phyloP scores from a whole-genome alignment of 2,329 filamentous ascomycete species.

The Coniochaeta prunicola region DNA sequence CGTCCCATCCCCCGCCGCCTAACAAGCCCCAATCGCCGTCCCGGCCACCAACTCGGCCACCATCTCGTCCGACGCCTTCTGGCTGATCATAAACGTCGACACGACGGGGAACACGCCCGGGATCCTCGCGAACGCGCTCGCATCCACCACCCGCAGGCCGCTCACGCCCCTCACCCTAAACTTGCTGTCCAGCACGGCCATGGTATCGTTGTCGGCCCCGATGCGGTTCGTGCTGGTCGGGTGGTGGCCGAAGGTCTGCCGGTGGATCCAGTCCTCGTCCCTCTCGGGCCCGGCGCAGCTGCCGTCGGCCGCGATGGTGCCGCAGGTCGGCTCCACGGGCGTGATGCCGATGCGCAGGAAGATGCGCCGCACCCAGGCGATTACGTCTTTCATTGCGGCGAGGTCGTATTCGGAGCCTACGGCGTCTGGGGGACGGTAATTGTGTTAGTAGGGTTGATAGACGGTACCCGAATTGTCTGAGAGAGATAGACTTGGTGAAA shows the following conservation, averaged over 20 bases:
- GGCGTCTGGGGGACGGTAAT: constrained; percentile 21
- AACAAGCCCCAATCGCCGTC: constrained; percentile 1
- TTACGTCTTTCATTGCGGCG: constrained; percentile 26
- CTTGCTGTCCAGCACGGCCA: constrained; percentile 44
- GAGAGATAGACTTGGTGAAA: background rate
- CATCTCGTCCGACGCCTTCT: constrained; percentile 57
- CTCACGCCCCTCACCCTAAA: constrained; percentile 47
- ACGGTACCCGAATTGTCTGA: too few relatives aligned
- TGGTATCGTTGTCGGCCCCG: constrained; percentile 40
- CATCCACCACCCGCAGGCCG: constrained; percentile 49
- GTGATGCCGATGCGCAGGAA: constrained; percentile 15
- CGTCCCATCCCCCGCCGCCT: background rate
- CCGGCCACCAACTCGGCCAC: constrained; percentile 16
- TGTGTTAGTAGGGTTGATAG: too few relatives aligned
- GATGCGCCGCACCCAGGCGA: constrained; percentile 20
- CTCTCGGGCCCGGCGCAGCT: constrained; percentile 11
- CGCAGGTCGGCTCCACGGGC: constrained; percentile 18
- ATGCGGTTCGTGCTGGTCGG: constrained; percentile 46
- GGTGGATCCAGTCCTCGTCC: constrained; percentile 26
- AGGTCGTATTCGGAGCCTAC: constrained; percentile 38
- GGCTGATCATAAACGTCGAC: constrained; percentile 49
- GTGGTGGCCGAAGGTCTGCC: constrained; percentile 48
- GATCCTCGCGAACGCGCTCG: constrained; percentile 43
- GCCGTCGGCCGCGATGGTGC: constrained; percentile 11
- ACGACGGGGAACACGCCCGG: constrained; percentile 39